A percentile compares a stretch with the other conserved stretches of the same genome.
Conservation (phyloP, 495 filamentous ascomycete species). For the Lentithecium fluviatile region DNA sequence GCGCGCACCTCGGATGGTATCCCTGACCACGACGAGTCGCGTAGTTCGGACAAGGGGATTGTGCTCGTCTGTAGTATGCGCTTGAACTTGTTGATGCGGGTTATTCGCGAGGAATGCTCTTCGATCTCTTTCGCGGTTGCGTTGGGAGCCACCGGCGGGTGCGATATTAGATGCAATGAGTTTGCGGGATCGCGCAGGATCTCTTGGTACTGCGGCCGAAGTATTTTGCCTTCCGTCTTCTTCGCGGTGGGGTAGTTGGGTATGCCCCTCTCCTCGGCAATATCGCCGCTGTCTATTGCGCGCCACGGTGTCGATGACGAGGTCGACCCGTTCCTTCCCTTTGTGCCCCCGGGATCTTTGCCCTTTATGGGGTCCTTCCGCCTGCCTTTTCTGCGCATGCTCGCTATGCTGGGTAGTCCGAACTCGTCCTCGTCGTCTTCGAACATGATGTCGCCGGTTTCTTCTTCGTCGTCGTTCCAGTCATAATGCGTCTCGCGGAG, state of each 20-base stretch:
- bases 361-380: conserved; percentile 49
- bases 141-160: conserved; percentile 70
- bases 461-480: conserved; percentile 67
- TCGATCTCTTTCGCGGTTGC: conserved; percentile 83
- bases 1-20: conserved; percentile 92
- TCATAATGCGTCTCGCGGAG: conserved; percentile 71
- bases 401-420: conserved; percentile 84
- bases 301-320: conserved; percentile 16
- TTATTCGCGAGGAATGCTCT: conserved; percentile 80
- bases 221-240: conserved; percentile 87
- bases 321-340: background rate
- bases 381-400: conserved; percentile 71
- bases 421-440: conserved; percentile 93
- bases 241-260: conserved; percentile 83
- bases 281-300: conserved; percentile 81
- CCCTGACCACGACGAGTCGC: conserved; percentile 86
- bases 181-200: conserved; percentile 94
- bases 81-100: conserved; percentile 98
- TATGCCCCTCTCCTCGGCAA: conserved; percentile 85
- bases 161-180: conserved; percentile 88
- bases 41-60: conserved; percentile 78
- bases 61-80: conserved; percentile 86
- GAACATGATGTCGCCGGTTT: conserved; percentile 56
- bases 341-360: conserved; percentile 50
- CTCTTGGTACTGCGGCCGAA: conserved; percentile 96